Base-by-base conservation (phyloP, 179 eudicot species). In the Drosera spatulata region DNA sequence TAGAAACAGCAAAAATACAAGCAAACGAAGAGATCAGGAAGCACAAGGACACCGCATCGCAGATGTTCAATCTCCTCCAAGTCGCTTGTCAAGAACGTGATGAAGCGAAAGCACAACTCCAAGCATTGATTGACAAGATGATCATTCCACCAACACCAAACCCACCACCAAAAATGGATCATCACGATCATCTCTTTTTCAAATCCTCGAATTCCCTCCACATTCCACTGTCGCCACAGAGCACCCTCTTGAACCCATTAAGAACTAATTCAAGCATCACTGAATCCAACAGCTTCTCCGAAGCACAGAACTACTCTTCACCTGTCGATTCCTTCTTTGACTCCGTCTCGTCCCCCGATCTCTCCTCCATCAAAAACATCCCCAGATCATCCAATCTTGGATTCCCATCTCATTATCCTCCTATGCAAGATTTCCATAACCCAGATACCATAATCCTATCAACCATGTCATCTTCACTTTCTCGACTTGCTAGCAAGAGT, bases 81-180 rank as follows among this genome's bases (percentile, higher is more conserved):
- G 43, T 55, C n/a, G 79, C 78, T 11, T 64, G 60, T 60, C 80
- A 85, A 42, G 91, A 91, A 72, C 69, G 96, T 61, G 96, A 91
- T 66, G 88, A 91, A 67, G 91, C 96, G 13, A 78, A 62, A 68
- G 55, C 69, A 5, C 77, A 85, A 40, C 71, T 85, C 44, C 71
- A 72, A 15, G 75, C 71, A 53, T 58, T 85, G 3, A 73, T 78
- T n/a, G 69, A 67, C 66, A 70, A 73, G 15, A 7, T 59, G 7
- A 62, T 60, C 6, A 42, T 55, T 5, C 33, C 33, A 22, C 33
- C 33, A 22, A 22, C 33, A 22, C 5, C 50, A n/a, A 22, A 22
- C 33, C 50, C 61, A 41, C 14, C 33, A 22, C 33, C 33, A 22
- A 22, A 12, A 44, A 41, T 14, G 5, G 22, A 54, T 5, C 50